Percentiles rank a stretch among this genome's conserved stretches.
These are phyloP conservation scores for Thielaviopsis cerberus DNA, from an alignment of 2,329 filamentous ascomycete genomes.

Conservation along the genomic window DNA sequence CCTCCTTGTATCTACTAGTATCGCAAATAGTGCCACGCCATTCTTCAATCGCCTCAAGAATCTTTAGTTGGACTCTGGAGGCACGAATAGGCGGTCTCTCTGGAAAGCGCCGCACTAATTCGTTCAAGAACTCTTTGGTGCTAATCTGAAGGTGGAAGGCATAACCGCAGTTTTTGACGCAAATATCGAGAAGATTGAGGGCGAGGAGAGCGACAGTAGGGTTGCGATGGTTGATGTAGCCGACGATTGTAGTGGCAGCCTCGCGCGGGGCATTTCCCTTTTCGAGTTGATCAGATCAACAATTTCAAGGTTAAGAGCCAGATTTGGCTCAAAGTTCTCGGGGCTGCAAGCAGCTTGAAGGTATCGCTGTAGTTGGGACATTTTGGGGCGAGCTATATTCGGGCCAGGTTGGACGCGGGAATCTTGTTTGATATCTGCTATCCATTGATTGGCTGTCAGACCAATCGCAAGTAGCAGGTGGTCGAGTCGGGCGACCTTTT, in stretches of 20 bases:
- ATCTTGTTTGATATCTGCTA: conserved; percentile 26
- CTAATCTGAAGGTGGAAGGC: conserved; percentile 96
- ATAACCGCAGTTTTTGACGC: conserved; percentile 98
- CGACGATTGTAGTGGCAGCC: conserved; percentile 80
- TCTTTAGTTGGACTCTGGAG: conserved; percentile 74
- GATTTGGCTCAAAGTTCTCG: conserved; percentile 93
- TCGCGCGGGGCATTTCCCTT: conserved; percentile 91
- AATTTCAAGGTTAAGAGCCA: conserved; percentile 91
- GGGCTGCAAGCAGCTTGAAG: conserved; percentile 93
- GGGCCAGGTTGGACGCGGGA: conserved; percentile 42
- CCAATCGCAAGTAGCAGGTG: not conserved
- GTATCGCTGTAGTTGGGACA: conserved; percentile 81
- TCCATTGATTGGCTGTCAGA: not conserved
- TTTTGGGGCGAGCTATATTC: conserved; percentile 58
- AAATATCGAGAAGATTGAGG: conserved; percentile 85
- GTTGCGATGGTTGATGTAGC: conserved; percentile 91
- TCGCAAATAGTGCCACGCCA: conserved; percentile 97
- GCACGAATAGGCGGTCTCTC: conserved; percentile 77
- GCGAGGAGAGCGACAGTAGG: conserved; percentile 85
- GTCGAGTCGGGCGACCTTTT: not conserved
- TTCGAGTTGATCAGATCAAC: conserved; percentile 91
- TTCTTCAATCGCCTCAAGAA: conserved; percentile 92
- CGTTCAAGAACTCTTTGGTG: conserved; percentile 97
- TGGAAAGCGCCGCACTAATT: conserved; percentile 87
- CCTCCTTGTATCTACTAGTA: conserved; percentile 92